Percentiles rank a stretch among this genome's conserved stretches.
These are phyloP conservation scores for Corymbia citriodora DNA, from an alignment of 441 rosid species.

Conservation along the genomic window DNA sequence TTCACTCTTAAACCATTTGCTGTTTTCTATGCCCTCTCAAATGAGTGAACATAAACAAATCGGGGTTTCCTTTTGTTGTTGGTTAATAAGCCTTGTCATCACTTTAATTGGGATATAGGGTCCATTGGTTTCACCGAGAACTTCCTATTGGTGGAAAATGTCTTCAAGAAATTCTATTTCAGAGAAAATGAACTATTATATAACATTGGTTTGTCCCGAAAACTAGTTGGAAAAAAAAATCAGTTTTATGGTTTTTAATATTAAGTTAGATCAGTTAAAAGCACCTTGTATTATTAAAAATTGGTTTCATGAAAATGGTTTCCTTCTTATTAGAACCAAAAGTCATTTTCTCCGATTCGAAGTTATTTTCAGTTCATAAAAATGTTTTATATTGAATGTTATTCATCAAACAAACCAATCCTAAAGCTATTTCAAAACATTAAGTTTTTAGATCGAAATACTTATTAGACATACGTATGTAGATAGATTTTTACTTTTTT, in stretches of 20 bases:
- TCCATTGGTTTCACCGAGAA: neutral
- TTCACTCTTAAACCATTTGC: neutral
- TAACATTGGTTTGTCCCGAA: neutral
- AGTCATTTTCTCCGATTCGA: neutral
- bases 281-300: neutral
- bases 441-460: neutral
- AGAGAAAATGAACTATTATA: neutral
- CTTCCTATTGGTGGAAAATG: neutral
- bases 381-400: neutral
- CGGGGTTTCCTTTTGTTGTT: neutral
- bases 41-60: neutral
- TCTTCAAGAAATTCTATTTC: neutral
- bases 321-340: neutral
- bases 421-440: neutral
- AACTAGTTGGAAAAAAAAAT: neutral
- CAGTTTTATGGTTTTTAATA: neutral
- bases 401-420: neutral
- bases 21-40: neutral
- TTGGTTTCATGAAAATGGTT: neutral
- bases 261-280: neutral
- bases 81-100: neutral
- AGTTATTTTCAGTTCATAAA: neutral
- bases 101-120: neutral
- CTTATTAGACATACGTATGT: neutral
- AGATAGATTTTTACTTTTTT: neutral